These are phyloP conservation scores for Diaporthe helianthi DNA, from an alignment of 2,329 filamentous ascomycete species.

Conservation along the genomic window DNA sequence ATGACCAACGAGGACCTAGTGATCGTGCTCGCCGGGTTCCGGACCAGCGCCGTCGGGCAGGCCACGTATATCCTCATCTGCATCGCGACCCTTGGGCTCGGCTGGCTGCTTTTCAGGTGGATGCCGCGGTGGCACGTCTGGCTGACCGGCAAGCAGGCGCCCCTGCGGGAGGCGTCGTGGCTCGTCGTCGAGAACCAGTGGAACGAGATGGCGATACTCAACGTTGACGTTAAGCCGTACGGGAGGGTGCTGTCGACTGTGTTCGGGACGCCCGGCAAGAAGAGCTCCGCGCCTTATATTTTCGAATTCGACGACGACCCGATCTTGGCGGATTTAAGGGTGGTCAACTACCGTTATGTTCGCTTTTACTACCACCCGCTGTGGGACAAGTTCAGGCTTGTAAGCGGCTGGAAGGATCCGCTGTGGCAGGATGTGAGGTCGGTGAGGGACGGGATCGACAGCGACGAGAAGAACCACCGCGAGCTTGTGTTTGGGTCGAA, in stretches of 20 bases:
- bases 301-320: slow-evolving; percentile 78
- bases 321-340: slow-evolving; percentile 75
- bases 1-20: slow-evolving; percentile 93
- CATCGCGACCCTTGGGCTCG: slow-evolving; percentile 74
- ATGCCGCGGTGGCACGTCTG: slow-evolving; percentile 85
- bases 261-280: slow-evolving; percentile 72
- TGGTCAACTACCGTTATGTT: slow-evolving; percentile 92
- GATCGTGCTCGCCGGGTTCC: slow-evolving; percentile 91
- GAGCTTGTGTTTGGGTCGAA: slow-evolving; percentile 90
- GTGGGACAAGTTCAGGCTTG: slow-evolving; percentile 86
- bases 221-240: slow-evolving; percentile 63
- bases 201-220: slow-evolving; percentile 85
- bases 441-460: slow-evolving; percentile 82
- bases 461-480: slow-evolving; percentile 83
- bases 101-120: slow-evolving; percentile 88
- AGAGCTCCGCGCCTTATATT: slow-evolving; percentile 49
- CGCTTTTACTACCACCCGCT: slow-evolving; percentile 90
- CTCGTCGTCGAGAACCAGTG: slow-evolving; percentile 96
- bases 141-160: slow-evolving; percentile 72
- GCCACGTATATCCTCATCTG: slow-evolving; percentile 75
- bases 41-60: slow-evolving; percentile 75
- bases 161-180: slow-evolving; percentile 83
- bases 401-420: slow-evolving; percentile 93
- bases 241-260: slow-evolving; percentile 65
- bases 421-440: slow-evolving; percentile 80